Percentiles rank a stretch among this genome's conserved stretches.
phyloP scores from a whole-genome alignment of 192 early-diverging fungal genomes.

The Coemansia sp. region DNA sequence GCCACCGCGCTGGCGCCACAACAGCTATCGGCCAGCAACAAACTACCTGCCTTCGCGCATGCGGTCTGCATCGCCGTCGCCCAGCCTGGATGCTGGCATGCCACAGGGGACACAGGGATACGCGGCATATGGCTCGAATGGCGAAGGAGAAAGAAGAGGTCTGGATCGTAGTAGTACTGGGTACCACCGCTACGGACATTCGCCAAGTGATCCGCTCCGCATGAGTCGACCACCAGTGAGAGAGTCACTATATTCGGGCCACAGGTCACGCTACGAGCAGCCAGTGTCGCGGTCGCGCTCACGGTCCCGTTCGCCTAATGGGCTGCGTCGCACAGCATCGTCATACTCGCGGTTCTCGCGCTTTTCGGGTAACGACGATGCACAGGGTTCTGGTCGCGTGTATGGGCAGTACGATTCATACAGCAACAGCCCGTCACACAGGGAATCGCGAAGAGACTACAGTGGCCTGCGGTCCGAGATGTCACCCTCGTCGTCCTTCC shows the following conservation, averaged over 20 bases:
- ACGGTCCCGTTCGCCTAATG: conserved; percentile 36
- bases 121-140: background rate
- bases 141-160: background rate
- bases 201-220: conserved; percentile 14
- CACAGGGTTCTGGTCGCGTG: background rate
- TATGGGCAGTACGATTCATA: conserved; percentile 3
- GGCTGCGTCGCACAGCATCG: conserved; percentile 8
- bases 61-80: conserved; percentile 1
- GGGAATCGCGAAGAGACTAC: background rate
- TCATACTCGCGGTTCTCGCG: conserved; percentile 21
- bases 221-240: conserved; percentile 24
- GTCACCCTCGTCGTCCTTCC: conserved; percentile 3
- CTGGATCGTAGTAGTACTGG: conserved; percentile 6
- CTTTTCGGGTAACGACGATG: conserved; percentile 6
- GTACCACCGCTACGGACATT: conserved; percentile 20
- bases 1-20: conserved; percentile 17
- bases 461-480: background rate
- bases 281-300: conserved; percentile 9
- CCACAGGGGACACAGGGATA: background rate
- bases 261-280: conserved; percentile 19
- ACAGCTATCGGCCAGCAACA: background rate
- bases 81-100: background rate
- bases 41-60: background rate
- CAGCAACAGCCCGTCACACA: conserved; percentile 2
- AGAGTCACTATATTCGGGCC: conserved; percentile 9